Evolutionary conservation across 2,329 filamentous ascomycete genomes (phyloP), one percentile per base, ranked within the genome.

Genomic region (Aspergillus hiratsukae): DNA sequence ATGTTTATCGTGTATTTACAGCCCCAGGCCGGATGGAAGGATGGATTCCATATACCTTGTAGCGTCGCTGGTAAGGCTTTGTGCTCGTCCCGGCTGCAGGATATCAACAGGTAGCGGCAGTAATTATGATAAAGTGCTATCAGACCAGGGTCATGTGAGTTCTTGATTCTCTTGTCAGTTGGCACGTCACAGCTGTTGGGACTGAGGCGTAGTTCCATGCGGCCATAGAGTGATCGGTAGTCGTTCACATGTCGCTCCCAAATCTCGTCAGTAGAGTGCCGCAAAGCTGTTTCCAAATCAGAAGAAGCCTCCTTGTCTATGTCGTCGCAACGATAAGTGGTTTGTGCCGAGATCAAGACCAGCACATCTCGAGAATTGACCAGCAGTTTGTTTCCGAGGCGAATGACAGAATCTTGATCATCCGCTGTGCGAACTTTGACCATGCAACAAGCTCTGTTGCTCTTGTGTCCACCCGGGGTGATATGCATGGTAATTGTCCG

Each of bases 1-100:
- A 86, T 83, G 58, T 86, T 82, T 45, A 78, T 74, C 48, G 83
- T 82, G 55, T 83, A 86, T 59, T 85, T 82, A 3, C 73, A 78
- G 10, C 77, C 76, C 83, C 83, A 84, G 1, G 78, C 76, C 2
- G 76, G 72, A 2, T 65, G 63, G 2, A 81, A 68, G 0, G 74
- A 71, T 49, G 81, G 76, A 8, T 78, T 79, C 83, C 83, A 86
- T 21, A 77, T 76, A 0, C 83, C 83, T 64, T 83, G 81, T 0
- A 86, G 72, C 55, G 84, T 85, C 0, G 82, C 75, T 0, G 83
- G 31, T 37, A 37, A 37, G 2, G 31, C 31, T 17, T 65, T 64
- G 27, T 54, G 29, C 37, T 78, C 78, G 0, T 72, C 67, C 2
- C 83, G 75, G 3, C 80, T 83, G 0, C 80, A 82, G 0, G 78